Evolutionary conservation across 2,329 filamentous ascomycete genomes (phyloP), one percentile per base, ranked within the genome.

Genomic region (Aspergillus sp.): DNA sequence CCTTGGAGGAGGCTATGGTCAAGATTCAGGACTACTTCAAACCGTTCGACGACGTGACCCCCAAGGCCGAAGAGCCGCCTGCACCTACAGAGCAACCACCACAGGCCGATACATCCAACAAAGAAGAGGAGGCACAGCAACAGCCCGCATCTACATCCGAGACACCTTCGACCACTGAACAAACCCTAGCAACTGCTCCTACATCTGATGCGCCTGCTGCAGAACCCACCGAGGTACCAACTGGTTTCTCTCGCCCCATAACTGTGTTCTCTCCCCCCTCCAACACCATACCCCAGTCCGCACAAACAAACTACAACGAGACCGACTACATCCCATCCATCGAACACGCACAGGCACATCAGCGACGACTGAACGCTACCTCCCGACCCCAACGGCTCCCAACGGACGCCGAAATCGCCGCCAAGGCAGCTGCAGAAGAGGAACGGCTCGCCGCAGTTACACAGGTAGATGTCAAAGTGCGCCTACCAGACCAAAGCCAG

Each of bases 401-500:
- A 5, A 96, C 92, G 0, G 92, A 98, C 76, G 87, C 86, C 36
- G 94, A 98, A 72, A 81, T 96, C 10, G 89, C 87, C 38, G 87
- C 88, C 23, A 87, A 88, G 65, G 88, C 87, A 36, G 81, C 85
- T 5, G 87, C 85, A 21, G 87, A 89, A 55, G 84, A 85, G 50
- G 87, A 88, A 30, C 88, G 83, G 64, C 79, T 92, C 1, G 84
- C 88, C 5, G 83, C 85, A 5, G 83, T 93, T 62, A 86, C 85
- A 54, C 85, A 86, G 32, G 85, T 96, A 32, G 84, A 87, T 28
- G 83, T 98, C 64, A 92, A 91, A 65, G 85, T 97, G 52, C 89
- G 93, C 25, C 93, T 97, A 68, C 94, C 94, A 0, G 93, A 98
- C 72, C 91, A 93, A 67, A 90, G 88, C 59, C 87, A 89, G 56